Evolutionary conservation across 108 stramenopile species (phyloP), one percentile per base, ranked within the genome.

Genomic region (Cyclotella sp.): DNA sequence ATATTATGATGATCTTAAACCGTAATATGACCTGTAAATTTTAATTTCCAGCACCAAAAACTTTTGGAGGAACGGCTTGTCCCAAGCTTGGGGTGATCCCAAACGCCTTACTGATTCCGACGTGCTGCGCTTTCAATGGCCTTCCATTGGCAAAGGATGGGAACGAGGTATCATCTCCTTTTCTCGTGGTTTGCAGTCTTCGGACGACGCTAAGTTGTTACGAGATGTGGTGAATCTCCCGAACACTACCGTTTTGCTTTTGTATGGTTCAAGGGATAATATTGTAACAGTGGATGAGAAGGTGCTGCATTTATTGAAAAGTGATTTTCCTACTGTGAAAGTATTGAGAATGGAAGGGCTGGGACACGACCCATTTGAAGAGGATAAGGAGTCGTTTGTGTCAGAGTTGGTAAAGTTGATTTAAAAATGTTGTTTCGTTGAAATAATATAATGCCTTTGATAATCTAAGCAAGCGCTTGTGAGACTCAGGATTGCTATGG

Each of bases 311-410:
- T 44, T 19, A 62, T 34, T 82, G n/a, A 82, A 75, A 49, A 57
- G 55, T 40, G 64, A 75, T 6, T 82, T 64, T 59, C 81, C 74
- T 16, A 72, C 14, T 22, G 69, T 82, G 4, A 41, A 57, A n/a
- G n/a, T 82, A n/a, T 44, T 82, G 15, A 82, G 81, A 68, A 58
- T 94, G 84, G 84, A 89, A 34, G 90, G 89, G 21, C 40, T 78
- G 63, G 93, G 93, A 44, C 93, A 94, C 70, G 87, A 89, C 82
- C 84, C 93, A n/a, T 94, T 92, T 70, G 93, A 94, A 68, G 93
- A 94, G 70, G 84, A 90, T 30, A 73, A 76, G 39, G 77, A 79
- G 27, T 74, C 9, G 3, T 94, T 94, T 75, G 45, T 88, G 15
- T 46, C 42, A 3, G 59, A 47, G 24, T 80, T 92, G 53, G 85